phyloP scores from a whole-genome alignment of 2,329 filamentous ascomycete species.

The Cercospora zeina region DNA sequence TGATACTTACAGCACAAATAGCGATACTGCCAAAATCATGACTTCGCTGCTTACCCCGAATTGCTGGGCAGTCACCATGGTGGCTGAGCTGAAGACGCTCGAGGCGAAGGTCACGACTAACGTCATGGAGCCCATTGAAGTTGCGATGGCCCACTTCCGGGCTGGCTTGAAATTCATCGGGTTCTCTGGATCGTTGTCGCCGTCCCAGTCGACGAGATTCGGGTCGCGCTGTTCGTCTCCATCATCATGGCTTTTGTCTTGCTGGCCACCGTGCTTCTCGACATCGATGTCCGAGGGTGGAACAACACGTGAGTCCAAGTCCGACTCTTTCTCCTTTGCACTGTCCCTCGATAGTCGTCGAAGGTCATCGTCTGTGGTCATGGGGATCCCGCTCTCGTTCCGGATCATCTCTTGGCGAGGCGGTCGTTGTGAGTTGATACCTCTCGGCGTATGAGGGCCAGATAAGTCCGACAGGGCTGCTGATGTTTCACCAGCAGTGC shows the following conservation, averaged over 20 bases:
- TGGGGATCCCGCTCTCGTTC: conserved; percentile 11
- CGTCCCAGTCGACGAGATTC: conserved; percentile 32
- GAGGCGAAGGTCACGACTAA: conserved; percentile 58
- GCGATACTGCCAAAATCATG: conserved; percentile 30
- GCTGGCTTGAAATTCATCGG: conserved; percentile 27
- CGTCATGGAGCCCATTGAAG: conserved; percentile 32
- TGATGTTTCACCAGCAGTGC: neutral
- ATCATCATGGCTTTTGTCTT: conserved; percentile 7
- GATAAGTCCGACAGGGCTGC: conserved; percentile 17
- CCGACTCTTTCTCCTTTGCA: conserved; percentile 21
- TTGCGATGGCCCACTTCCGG: conserved; percentile 34
- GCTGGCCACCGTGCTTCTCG: conserved; percentile 21
- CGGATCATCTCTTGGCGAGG: conserved; percentile 9
- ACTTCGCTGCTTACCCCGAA: conserved; percentile 34
- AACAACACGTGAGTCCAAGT: conserved; percentile 1
- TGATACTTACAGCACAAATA: conserved; percentile 32
- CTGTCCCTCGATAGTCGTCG: conserved; percentile 1
- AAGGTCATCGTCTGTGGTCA: conserved; percentile 8
- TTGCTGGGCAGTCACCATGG: conserved; percentile 22
- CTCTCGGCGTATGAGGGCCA: conserved; percentile 5
- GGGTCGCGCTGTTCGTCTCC: conserved; percentile 25
- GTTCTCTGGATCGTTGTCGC: conserved; percentile 28
- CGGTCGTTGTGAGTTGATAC: neutral
- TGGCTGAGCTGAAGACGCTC: conserved; percentile 30
- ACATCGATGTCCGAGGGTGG: conserved; percentile 14